Percentiles rank a stretch among this genome's conserved stretches.
Evolutionary conservation across 2,329 filamentous ascomycete genomes (phyloP).

Genomic region (Penicillium sp.): DNA sequence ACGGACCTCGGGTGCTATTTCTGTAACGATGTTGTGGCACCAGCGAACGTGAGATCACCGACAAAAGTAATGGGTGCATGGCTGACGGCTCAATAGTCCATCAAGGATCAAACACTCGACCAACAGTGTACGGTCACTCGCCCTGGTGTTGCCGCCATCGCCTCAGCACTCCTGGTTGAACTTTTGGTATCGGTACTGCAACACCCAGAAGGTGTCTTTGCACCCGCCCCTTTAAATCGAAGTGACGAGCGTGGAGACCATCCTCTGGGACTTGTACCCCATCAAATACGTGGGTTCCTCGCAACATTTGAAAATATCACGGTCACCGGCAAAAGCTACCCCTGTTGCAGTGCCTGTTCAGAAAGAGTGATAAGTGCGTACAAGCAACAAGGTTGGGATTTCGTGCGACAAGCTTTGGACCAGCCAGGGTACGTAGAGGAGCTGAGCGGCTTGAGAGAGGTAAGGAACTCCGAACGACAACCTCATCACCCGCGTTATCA

Average conservation of each 20-base stretch:
- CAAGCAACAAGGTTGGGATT: slow-evolving; percentile 57
- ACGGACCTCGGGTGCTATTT: slow-evolving; percentile 91
- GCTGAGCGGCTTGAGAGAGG: slow-evolving; percentile 61
- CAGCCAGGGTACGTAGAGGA: slow-evolving; percentile 65
- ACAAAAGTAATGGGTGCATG: slow-evolving; percentile 10
- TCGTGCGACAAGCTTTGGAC: slow-evolving; percentile 60
- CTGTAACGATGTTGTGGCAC: slow-evolving; percentile 95
- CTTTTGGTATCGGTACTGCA: slow-evolving; percentile 84
- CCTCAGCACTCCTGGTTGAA: slow-evolving; percentile 87
- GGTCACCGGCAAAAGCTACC: slow-evolving; percentile 58
- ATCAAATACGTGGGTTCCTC: slow-evolving; percentile 64
- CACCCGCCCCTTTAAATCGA: slow-evolving; percentile 37
- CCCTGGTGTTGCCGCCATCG: slow-evolving; percentile 87
- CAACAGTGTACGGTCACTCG: slow-evolving; percentile 98
- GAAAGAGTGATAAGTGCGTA: slow-evolving; percentile 56
- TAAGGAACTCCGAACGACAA: slow-evolving; percentile 8
- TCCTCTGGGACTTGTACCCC: slow-evolving; percentile 57
- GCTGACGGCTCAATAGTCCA: slow-evolving; percentile 60
- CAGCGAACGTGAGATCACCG: slow-evolving; percentile 72
- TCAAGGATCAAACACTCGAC: slow-evolving; percentile 92
- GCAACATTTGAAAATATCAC: slow-evolving; percentile 60
- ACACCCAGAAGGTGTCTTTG: slow-evolving; percentile 62
- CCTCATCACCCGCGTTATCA: neutral
- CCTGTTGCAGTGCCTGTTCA: slow-evolving; percentile 64
- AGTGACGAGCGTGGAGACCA: slow-evolving; percentile 41